Evolutionary conservation across 192 early-diverging fungal species (phyloP).

Genomic region (Dispira parvispora): DNA sequence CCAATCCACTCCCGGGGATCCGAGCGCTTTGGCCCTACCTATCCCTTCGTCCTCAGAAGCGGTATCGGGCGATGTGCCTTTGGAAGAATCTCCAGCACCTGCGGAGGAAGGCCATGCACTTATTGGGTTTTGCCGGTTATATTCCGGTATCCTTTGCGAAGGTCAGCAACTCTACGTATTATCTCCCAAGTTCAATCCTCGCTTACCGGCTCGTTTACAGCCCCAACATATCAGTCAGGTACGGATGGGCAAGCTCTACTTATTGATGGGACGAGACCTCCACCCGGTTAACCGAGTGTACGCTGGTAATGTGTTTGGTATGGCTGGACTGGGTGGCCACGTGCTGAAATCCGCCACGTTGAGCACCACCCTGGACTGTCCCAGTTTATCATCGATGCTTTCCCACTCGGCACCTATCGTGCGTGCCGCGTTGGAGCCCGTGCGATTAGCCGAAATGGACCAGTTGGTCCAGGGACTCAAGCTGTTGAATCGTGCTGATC

Average conservation of each 20-base stretch:
- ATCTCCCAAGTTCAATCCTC: slow-evolving; percentile 84
- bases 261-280: slow-evolving; percentile 96
- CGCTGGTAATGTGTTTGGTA: slow-evolving; percentile 94
- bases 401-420: slow-evolving; percentile 71
- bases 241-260: slow-evolving; percentile 59
- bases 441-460: slow-evolving; percentile 74
- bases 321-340: slow-evolving; percentile 70
- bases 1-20: not conserved
- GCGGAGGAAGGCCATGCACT: slow-evolving; percentile 40
- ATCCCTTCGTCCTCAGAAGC: not conserved
- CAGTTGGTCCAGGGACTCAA: slow-evolving; percentile 73
- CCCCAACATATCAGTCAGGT: slow-evolving; percentile 44
- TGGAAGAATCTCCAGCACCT: slow-evolving; percentile 21
- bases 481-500: slow-evolving; percentile 87
- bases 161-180: slow-evolving; percentile 79
- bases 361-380: slow-evolving; percentile 48
- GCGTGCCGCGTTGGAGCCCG: slow-evolving; percentile 88
- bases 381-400: slow-evolving; percentile 49
- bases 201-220: slow-evolving; percentile 22
- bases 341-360: slow-evolving; percentile 94
- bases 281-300: slow-evolving; percentile 64
- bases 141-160: slow-evolving; percentile 72
- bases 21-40: not conserved
- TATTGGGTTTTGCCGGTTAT: slow-evolving; percentile 88
- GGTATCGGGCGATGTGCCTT: slow-evolving; percentile 7